Evolutionary conservation across 1,284 basidiomycete species (phyloP).

Genomic region (Mycosarcoma maydis): DNA sequence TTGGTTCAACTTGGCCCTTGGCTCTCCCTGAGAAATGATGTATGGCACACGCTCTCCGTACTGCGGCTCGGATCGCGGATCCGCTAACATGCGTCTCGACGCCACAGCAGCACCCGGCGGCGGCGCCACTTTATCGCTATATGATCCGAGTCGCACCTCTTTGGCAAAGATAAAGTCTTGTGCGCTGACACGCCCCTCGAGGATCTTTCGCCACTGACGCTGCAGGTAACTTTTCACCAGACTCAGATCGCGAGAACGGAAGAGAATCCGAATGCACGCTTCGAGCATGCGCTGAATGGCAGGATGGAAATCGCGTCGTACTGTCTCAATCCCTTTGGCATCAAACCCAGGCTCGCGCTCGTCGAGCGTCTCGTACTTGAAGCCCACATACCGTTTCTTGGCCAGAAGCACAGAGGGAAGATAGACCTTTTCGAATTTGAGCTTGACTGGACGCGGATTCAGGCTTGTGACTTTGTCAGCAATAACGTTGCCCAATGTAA

Average conservation of each 20-base stretch:
- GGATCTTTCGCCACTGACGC: conserved; percentile 83
- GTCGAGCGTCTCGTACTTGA: conserved; percentile 87
- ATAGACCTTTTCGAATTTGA: conserved; percentile 99
- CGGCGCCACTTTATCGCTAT: conserved; percentile 80
- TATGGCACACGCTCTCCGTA: conserved; percentile 95
- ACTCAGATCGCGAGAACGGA: conserved; percentile 86
- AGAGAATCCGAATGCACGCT: conserved; percentile 72
- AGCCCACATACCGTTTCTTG: conserved; percentile 96
- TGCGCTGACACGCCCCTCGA: conserved; percentile 80
- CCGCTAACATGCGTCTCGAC: conserved; percentile 77
- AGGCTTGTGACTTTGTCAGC: conserved; percentile 83
- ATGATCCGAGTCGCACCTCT: conserved; percentile 82
- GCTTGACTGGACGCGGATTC: conserved; percentile 90
- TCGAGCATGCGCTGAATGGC: conserved; percentile 65
- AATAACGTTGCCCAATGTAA: conserved; percentile 89
- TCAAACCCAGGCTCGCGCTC: conserved; percentile 85
- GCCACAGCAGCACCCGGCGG: conserved; percentile 91
- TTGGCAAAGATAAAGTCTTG: conserved; percentile 96
- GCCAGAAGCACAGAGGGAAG: conserved; percentile 90
- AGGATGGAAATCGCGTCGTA: conserved; percentile 77
- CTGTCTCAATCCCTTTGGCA: conserved; percentile 97
- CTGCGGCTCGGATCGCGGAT: conserved; percentile 84
- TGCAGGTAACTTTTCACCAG: conserved; percentile 88
- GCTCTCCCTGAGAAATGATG: conserved; percentile 79
- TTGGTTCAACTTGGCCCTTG: conserved; percentile 79